A percentile compares a stretch with the other conserved stretches of the same genome.
Evolutionary conservation across 2,329 filamentous ascomycete species (phyloP).

Genomic region (Tolypocladium paradoxum): DNA sequence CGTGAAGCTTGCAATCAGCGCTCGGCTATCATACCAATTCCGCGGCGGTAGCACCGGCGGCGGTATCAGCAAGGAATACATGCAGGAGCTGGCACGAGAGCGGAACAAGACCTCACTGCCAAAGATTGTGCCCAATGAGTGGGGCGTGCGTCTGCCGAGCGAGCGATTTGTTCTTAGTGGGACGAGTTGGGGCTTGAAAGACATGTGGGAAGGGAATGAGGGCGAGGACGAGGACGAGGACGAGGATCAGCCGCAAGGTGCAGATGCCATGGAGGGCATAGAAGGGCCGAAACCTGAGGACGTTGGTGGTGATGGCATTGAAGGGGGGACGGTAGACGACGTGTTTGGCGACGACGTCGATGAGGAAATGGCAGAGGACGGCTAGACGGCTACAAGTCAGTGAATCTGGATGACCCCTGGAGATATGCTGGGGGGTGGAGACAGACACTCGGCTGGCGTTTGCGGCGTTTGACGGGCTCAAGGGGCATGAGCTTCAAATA

Average conservation of each 20-base stretch:
- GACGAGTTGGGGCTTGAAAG: constrained; percentile 51
- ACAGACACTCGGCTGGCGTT: constrained; percentile 3
- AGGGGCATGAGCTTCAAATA: background rate
- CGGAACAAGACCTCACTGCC: constrained; percentile 58
- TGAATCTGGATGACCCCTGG: background rate
- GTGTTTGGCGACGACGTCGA: constrained; percentile 44
- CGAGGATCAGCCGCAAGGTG: constrained; percentile 26
- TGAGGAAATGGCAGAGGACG: constrained; percentile 43
- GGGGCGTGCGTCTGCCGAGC: constrained; percentile 55
- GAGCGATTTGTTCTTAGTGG: constrained; percentile 60
- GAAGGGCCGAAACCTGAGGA: constrained; percentile 30
- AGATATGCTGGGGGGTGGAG: background rate
- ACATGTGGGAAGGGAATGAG: constrained; percentile 41
- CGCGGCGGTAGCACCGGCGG: constrained; percentile 40
- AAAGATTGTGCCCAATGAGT: constrained; percentile 51
- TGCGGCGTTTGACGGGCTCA: constrained; percentile 2
- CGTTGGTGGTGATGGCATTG: constrained; percentile 34
- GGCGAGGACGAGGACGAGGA: constrained; percentile 32
- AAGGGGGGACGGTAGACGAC: constrained; percentile 41
- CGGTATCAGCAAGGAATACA: constrained; percentile 60
- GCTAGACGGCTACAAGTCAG: background rate
- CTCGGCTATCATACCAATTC: constrained; percentile 60
- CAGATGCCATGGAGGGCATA: constrained; percentile 39
- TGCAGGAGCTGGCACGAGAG: constrained; percentile 63
- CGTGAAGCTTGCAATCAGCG: constrained; percentile 61